Conservation (phyloP, 352 stramenopile genomes). For the Peronosclerospora sorghi region DNA sequence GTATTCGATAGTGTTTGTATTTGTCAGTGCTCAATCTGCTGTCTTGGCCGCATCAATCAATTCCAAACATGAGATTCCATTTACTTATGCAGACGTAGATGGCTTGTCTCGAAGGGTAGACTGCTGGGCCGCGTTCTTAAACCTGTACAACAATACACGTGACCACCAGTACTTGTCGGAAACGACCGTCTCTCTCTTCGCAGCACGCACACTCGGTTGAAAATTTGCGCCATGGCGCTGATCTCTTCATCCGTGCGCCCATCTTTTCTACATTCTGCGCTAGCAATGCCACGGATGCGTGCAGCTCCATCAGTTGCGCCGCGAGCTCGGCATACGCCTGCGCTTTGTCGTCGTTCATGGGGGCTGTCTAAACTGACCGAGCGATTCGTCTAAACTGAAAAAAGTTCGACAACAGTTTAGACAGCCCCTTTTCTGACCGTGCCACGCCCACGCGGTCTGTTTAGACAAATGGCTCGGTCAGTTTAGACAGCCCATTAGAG, state of each 20-base stretch:
- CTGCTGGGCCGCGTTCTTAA: slow-evolving; percentile 40
- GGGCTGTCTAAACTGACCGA: too few species aligned
- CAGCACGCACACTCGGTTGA: slow-evolving; percentile 53
- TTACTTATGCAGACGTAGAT: too few species aligned
- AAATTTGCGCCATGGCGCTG: slow-evolving; percentile 59
- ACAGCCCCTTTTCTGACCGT: too few species aligned
- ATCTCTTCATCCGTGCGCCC: slow-evolving; percentile 52
- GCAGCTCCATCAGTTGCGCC: too few species aligned
- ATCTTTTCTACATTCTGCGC: slow-evolving; percentile 69
- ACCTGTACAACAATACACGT: slow-evolving; percentile 15
- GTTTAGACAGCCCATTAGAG: too few species aligned
- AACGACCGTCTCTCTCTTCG: not conserved
- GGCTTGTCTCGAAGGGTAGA: too few species aligned
- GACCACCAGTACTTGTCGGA: not conserved
- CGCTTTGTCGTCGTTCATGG: too few species aligned
- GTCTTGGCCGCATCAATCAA: slow-evolving; percentile 4
- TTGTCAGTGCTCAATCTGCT: not conserved
- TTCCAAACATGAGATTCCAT: too few species aligned
- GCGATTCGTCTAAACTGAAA: too few species aligned
- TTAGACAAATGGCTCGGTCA: too few species aligned
- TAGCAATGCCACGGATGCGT: slow-evolving; percentile 57
- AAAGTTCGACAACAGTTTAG: too few species aligned
- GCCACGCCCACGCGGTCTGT: too few species aligned
- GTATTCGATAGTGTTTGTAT: slow-evolving; percentile 31
- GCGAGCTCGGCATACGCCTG: slow-evolving; percentile 55